These are phyloP conservation scores for Phytophthora nicotianae DNA, from an alignment of 352 stramenopile species.

Conservation along the genomic window DNA sequence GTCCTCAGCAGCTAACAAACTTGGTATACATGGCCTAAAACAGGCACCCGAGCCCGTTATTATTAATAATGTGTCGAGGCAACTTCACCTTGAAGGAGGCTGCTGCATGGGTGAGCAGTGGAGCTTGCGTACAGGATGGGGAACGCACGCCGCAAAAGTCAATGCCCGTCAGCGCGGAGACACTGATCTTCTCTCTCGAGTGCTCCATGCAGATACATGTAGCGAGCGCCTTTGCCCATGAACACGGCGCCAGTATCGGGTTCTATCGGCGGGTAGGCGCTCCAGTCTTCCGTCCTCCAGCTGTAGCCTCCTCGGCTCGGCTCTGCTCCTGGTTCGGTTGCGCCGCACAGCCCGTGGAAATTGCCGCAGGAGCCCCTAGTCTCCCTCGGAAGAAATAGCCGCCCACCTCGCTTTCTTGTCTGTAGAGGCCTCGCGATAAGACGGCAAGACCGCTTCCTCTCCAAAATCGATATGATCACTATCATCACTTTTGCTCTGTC, in stretches of 20 bases:
- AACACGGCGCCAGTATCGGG: background rate
- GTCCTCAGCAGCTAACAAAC: background rate
- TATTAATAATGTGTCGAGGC: background rate
- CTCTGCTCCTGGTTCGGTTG: constrained; percentile 20
- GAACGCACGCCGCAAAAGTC: constrained; percentile 4
- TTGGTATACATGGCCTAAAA: too few relatives aligned
- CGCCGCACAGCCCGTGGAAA: constrained; percentile 4
- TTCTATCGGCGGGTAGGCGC: background rate
- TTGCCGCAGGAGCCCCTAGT: constrained; percentile 21
- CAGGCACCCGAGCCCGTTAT: too few relatives aligned
- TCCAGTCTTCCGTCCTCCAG: constrained; percentile 7
- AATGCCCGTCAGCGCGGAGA: constrained; percentile 14
- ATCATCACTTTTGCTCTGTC: background rate
- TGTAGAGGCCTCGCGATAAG: constrained; percentile 44
- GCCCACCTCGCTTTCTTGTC: constrained; percentile 36
- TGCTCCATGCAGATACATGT: constrained; percentile 2
- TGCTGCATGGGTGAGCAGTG: constrained; percentile 24
- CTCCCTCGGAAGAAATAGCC: constrained; percentile 24
- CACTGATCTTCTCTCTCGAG: constrained; percentile 14
- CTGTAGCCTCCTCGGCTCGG: constrained; percentile 26
- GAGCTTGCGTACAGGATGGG: constrained; percentile 38
- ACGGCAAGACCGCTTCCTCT: constrained; percentile 19
- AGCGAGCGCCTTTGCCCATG: constrained; percentile 11
- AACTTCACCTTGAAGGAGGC: constrained; percentile 26
- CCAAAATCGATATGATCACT: constrained; percentile 3